Base-by-base conservation (phyloP, 2,329 filamentous ascomycete species). In the Didymella segeticola region DNA sequence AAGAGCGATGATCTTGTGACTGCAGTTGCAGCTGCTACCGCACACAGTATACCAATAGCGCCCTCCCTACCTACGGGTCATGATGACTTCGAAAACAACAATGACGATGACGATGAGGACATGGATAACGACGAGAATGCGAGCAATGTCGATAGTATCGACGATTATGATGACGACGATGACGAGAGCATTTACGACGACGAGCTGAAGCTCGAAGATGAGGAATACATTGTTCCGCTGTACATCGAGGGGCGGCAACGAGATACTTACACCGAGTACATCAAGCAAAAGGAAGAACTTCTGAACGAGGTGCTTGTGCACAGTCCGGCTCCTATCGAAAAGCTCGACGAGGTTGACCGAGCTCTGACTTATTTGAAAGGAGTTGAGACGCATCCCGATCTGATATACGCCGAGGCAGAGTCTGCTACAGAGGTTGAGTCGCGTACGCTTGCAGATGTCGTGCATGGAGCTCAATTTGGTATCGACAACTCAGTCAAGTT, bases 191-290 rank as follows among this genome's bases (percentile, higher is more conserved):
- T 66, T 2, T 51, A 69, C 8, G 61, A 68, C 20, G 70, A 73
- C 14, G 65, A 71, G n/a, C 47, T 72, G 12, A 47, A 68, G 15
- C 60, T 75, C 9, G 58, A 61, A 14, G 23, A 43, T 2, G 55
- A 65, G n/a, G 72, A 75, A 30, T 69, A 66, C 38, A 66, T 74
- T 19, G 66, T 75, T 19, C 68, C 72, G 5, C 59, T 75, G 4
- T 62, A 61, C 12, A 68, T 73, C 14, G 62, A 70, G 25, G 69
- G 67, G 15, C 59, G 70, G n/a, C 71, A 75, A 43, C 57, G 55
- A 10, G 59, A 60, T 20, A 59, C 57, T 19, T 74, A 73, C 34
- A 39, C 39, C 6, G 49, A 60, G 10, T 45, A 62, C 14, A 56
- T 72, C 26, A 53, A 57, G 25, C 52, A 57, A 1, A 59, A 66